Evolutionary conservation across 2,329 filamentous ascomycete genomes (phyloP).

Genomic region (Verticillium klebahnii): DNA sequence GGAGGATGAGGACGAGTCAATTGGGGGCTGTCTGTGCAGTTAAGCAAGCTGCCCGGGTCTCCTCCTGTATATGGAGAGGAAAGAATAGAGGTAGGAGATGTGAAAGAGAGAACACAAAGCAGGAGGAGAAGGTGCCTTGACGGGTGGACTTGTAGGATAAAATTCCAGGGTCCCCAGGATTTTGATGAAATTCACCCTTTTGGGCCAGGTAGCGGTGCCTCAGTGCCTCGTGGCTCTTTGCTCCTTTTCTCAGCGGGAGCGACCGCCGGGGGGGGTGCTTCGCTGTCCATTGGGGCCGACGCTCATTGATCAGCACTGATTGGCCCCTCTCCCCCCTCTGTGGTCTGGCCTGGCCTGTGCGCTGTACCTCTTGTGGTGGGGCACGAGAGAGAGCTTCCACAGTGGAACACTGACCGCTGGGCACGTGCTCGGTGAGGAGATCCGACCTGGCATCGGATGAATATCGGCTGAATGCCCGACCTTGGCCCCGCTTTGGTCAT

Average conservation of each 20-base stretch:
- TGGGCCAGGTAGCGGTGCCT: constrained; percentile 5
- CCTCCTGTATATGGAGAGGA: not conserved
- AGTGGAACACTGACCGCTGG: not conserved
- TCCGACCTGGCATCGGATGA: not conserved
- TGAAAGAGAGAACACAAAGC: not conserved
- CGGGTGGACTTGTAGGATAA: not conserved
- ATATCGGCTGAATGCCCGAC: not conserved
- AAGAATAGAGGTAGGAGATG: not conserved
- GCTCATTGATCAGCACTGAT: not conserved
- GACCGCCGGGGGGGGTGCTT: not conserved
- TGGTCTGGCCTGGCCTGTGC: not conserved
- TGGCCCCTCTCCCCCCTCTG: not conserved
- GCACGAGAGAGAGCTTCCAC: not conserved
- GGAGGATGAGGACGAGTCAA: constrained; percentile 12
- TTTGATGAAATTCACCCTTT: constrained; percentile 16
- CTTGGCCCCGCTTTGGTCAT: not conserved
- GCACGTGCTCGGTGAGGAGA: not conserved
- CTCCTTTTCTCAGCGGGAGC: not conserved
- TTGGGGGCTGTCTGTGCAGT: constrained; percentile 4
- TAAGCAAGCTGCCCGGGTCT: constrained; percentile 2
- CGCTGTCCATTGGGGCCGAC: not conserved
- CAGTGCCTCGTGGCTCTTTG: not conserved
- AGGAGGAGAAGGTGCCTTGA: not conserved
- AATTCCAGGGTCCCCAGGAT: constrained; percentile 7
- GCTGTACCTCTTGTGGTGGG: not conserved